phyloP scores from a whole-genome alignment of 306 rosid genomes.

The Purshia tridentata region DNA sequence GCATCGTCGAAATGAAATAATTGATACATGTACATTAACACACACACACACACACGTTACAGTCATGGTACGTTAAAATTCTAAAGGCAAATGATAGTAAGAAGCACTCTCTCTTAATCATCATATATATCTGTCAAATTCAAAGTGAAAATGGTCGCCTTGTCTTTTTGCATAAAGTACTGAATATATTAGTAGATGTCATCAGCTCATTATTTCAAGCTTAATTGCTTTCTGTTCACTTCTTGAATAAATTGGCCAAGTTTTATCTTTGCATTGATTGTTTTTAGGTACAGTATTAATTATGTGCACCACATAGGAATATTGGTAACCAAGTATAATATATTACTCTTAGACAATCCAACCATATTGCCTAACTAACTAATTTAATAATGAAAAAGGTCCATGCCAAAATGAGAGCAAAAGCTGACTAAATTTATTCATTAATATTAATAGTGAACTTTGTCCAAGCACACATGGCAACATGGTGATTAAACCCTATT shows the following conservation, averaged over 20 bases:
- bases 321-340: conserved; percentile 27
- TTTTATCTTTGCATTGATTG: conserved; percentile 36
- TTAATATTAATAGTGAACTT: conserved; percentile 27
- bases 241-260: conserved; percentile 20
- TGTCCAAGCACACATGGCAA: conserved; percentile 38
- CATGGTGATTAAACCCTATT: conserved; percentile 32
- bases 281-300: conserved; percentile 34
- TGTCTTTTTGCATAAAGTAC: conserved; percentile 39
- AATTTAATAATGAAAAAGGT: conserved; percentile 16
- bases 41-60: conserved; percentile 23
- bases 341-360: conserved; percentile 32
- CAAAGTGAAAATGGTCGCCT: conserved; percentile 33
- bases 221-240: conserved; percentile 54
- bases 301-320: conserved; percentile 28
- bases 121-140: conserved; percentile 15
- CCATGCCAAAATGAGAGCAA: conserved; percentile 27
- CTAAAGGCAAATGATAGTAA: conserved; percentile 40
- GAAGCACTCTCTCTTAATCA: conserved; percentile 30
- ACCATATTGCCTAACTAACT: conserved; percentile 43
- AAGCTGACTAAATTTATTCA: conserved; percentile 14
- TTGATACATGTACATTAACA: too few relatives aligned
- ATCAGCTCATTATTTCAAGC: conserved; percentile 1
- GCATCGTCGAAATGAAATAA: not conserved
- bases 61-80: conserved; percentile 33
- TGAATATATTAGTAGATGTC: conserved; percentile 1